A percentile compares a stretch with the other conserved stretches of the same genome.
Conservation (phyloP, 1,284 basidiomycete genomes). For the Singerocomus inundabilis region DNA sequence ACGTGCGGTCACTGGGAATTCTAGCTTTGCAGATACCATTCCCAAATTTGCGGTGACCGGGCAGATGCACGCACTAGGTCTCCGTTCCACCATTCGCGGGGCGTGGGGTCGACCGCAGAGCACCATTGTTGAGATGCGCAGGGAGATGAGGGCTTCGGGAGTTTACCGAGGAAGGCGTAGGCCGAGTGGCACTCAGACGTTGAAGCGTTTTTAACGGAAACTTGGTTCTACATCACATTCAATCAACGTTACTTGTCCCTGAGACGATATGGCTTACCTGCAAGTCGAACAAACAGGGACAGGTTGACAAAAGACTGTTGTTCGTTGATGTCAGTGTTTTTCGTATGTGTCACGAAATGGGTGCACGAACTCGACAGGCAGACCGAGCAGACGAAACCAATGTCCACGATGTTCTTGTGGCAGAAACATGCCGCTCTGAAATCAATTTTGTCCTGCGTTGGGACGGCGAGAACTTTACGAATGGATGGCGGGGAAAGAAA, state of each 20-base stretch:
- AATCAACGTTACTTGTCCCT: not conserved
- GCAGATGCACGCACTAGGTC: conserved; percentile 5
- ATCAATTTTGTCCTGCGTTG: conserved; percentile 93
- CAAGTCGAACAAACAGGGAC: conserved; percentile 93
- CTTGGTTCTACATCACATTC: conserved; percentile 63
- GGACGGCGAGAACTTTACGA: conserved; percentile 77
- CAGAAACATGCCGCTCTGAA: conserved; percentile 99
- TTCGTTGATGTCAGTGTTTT: conserved; percentile 6
- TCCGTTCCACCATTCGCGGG: conserved; percentile 21
- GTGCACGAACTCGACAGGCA: conserved; percentile 82
- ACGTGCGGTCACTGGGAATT: not conserved
- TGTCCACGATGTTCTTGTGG: conserved; percentile 94
- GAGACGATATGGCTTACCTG: conserved; percentile 50
- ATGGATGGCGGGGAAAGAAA: conserved; percentile 85
- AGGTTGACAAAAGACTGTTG: conserved; percentile 85
- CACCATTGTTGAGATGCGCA: conserved; percentile 29
- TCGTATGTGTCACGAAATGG: not conserved
- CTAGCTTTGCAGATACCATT: not conserved
- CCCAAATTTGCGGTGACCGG: not conserved
- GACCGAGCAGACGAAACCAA: conserved; percentile 97
- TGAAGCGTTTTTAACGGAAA: conserved; percentile 89
- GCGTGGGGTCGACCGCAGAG: conserved; percentile 16
- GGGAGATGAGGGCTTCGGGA: conserved; percentile 24
- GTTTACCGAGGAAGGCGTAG: conserved; percentile 29
- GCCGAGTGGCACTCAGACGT: conserved; percentile 65